Evolutionary conservation across 1,284 basidiomycete genomes (phyloP), one percentile per base, ranked within the genome.

Genomic region (Austroboletus rostrupii): DNA sequence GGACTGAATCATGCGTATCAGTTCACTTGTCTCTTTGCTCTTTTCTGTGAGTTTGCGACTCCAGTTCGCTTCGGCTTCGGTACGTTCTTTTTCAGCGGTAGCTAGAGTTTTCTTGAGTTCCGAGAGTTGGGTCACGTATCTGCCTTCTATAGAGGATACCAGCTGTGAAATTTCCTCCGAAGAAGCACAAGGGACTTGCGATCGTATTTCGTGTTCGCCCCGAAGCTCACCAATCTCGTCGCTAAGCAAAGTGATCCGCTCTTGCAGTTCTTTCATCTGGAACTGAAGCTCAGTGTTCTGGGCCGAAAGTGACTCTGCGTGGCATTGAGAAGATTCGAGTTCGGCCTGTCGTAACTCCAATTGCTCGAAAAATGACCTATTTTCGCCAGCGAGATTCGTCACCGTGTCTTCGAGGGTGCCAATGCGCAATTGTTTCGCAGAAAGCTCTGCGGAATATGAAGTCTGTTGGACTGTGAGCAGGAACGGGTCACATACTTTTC

Each of bases 261-360:
- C 92, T 33, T 78, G 77, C 5, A 83, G 70, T 65, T 96, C 92
- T 26, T 86, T 82, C 2, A 95, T 71, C 62, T 94, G 91, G 63
- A 88, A 94, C 58, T 92, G 83, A 32, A 91, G 73, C 64, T 97
- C 94, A 10, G 83, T 83, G 39, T 83, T 86, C 59, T 88, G 85
- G 45, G 83, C 82, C 57, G 89, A 81, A 29, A 92, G 69, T 0
- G 77, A 78, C 59, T 92, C 90, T 1, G 85, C 74, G 53, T 87
- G 82, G 3, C 79, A 80, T 53, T 87, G 83, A 1, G 85, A 81
- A 0, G 87, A 86, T 69, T 97, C 94, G 14, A 89, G 68, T 61
- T 97, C 92, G 13, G 89, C 91, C 65, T 95, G 90, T 23, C 89
- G 85, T 38, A 87, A 61, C 68, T 97, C 91, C 5, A 92, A 74